Evolutionary conservation across 495 filamentous ascomycete species (phyloP), one percentile per base, ranked within the genome.

Genomic region (Podospora sp.): DNA sequence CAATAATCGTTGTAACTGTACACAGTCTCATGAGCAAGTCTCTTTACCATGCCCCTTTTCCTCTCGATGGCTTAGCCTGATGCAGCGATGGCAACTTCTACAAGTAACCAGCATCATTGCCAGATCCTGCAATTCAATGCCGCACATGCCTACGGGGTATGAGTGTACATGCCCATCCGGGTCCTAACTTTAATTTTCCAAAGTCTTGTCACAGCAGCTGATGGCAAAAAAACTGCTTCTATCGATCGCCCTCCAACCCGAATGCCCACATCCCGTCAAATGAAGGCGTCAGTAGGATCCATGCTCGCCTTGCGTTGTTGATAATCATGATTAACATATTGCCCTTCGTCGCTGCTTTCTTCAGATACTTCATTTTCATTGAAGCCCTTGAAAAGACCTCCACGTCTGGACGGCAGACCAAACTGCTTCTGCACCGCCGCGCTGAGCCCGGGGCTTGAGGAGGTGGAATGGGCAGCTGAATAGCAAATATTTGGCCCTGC

Each of bases 371-470:
- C 70, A 36, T 67, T 66, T n/a, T n/a, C n/a, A 8, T 72, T 68
- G 6, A 57, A 66, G 1, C 63, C 59, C 0, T 5, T 63, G 12
- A 46, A 46, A 11, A 46, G 5, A 6, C 40, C 40, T 46, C 50
- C 62, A 27, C 18, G 18, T 18, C 50, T 60, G n/a, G 56, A 40
- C 9, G 70, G 66, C 0, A 62, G 29, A 65, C 80, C 70, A 73
- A 75, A 74, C 71, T 82, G 68, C 69, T 72, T 68, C 65, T 76
- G 61, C 60, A 78, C 72, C 62, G 76, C 59, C 65, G 77, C 63
- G 55, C 76, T 69, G 65, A 80, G 63, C 63, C 80, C 66, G 46
- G 81, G 76, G 69, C 76, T 71, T 62, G 76, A 77, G n/a, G 65
- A 51, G 21, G 75, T 67, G 5, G 75, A 75, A 3, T 66, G 64